Conservation (phyloP, 805 yeast genomes). For the Ogataea populi-albae region DNA sequence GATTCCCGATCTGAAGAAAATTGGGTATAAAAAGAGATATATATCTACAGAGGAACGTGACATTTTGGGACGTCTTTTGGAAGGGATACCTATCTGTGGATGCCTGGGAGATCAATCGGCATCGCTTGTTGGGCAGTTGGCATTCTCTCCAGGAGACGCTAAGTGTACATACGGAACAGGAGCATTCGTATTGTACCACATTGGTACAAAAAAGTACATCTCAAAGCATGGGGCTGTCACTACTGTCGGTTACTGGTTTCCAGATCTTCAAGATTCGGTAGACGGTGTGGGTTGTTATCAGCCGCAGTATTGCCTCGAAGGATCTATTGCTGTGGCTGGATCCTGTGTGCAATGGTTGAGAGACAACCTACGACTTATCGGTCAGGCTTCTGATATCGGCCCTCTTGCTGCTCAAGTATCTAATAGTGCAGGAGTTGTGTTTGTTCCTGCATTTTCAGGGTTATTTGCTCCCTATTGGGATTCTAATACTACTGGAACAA, state of each 20-base stretch:
- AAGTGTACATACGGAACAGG: conserved; percentile 98
- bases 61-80: conserved; percentile 43
- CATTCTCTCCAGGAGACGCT: conserved; percentile 78
- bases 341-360: conserved; percentile 91
- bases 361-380: conserved; percentile 81
- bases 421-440: conserved; percentile 86
- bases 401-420: conserved; percentile 81
- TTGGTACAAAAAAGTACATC: conserved; percentile 70
- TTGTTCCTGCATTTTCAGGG: conserved; percentile 94
- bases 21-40: conserved; percentile 11
- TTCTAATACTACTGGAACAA: conserved; percentile 86
- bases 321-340: conserved; percentile 96
- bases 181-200: conserved; percentile 83
- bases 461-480: conserved; percentile 97
- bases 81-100: conserved; percentile 76
- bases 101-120: conserved; percentile 94
- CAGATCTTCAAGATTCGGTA: conserved; percentile 47
- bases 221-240: conserved; percentile 82
- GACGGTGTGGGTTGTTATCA: conserved; percentile 37
- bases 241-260: conserved; percentile 89
- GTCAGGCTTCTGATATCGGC: conserved; percentile 82
- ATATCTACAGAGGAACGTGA: conserved; percentile 42
- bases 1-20: conserved; percentile 48
- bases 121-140: conserved; percentile 89
- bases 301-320: conserved; percentile 90